Conservation (phyloP, 2,329 filamentous ascomycete genomes). For the Mycosphaerelloides madeirae region DNA sequence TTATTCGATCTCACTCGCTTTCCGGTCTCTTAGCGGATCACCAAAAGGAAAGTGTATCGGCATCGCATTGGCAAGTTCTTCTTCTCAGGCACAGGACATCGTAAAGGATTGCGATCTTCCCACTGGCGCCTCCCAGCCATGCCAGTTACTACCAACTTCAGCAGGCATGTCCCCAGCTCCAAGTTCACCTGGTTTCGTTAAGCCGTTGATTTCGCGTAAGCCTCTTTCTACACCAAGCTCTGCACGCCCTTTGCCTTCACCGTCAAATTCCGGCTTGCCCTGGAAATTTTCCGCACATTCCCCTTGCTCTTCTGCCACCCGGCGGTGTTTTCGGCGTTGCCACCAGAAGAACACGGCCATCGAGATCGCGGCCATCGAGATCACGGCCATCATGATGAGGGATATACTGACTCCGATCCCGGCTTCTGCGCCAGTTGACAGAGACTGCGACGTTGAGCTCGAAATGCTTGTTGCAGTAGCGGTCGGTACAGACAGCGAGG, state of each 20-base stretch:
- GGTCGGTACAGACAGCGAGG: background rate
- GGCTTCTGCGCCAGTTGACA: background rate
- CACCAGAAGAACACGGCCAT: background rate
- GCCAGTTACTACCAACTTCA: background rate
- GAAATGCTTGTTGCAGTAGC: background rate
- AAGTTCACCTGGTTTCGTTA: background rate
- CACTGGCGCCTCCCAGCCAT: conserved; percentile 1
- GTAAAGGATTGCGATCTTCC: no score
- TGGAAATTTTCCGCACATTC: background rate
- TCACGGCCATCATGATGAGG: background rate
- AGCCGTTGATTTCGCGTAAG: background rate
- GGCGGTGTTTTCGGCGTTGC: background rate
- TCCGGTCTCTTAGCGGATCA: no score
- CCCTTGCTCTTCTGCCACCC: background rate
- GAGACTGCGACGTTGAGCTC: no score
- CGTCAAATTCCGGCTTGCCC: background rate
- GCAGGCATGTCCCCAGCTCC: background rate
- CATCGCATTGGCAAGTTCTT: no score
- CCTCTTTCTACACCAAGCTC: background rate
- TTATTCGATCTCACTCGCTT: no score
- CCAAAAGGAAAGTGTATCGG: no score
- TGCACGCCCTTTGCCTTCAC: background rate
- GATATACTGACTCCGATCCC: background rate
- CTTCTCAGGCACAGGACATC: no score
- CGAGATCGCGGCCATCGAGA: background rate